Conservation (phyloP, 148 eudicot genomes). For the Cornus suecica region DNA sequence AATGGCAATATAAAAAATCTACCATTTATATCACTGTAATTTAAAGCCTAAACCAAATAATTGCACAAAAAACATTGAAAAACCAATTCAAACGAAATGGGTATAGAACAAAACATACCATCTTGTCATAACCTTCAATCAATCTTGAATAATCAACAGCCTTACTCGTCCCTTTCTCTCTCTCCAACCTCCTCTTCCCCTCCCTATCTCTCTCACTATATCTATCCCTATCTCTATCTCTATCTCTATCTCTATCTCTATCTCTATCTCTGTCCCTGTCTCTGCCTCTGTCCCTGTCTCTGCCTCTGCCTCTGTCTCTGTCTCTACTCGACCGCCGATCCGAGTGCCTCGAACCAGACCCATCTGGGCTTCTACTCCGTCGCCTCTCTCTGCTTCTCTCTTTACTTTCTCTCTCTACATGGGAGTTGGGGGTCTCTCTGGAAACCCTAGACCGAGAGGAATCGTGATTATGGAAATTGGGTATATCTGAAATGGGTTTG, state of each 20-base stretch:
- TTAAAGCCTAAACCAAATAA: neutral
- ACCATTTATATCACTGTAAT: neutral
- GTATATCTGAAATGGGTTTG: constrained; percentile 15
- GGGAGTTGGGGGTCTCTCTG: neutral
- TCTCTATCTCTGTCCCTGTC: constrained; percentile 21
- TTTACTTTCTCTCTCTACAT: constrained; percentile 17
- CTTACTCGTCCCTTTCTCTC: constrained; percentile 17
- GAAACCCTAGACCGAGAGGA: constrained; percentile 31
- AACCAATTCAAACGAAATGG: neutral
- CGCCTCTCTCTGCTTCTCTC: constrained; percentile 24
- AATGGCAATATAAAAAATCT: neutral
- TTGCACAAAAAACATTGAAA: neutral
- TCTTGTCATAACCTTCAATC: constrained; percentile 66
- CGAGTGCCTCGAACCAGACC: constrained; percentile 11
- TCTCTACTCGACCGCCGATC: constrained; percentile 18
- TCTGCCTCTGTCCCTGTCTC: constrained; percentile 19
- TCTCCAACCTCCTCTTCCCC: constrained; percentile 25
- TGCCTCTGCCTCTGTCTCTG: constrained; percentile 24
- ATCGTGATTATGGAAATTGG: constrained; percentile 17
- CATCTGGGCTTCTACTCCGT: constrained; percentile 21
- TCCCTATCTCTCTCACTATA: constrained; percentile 23
- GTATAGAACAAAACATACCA: constrained; percentile 41
- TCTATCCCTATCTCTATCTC: constrained; percentile 17
- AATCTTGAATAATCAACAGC: constrained; percentile 50
- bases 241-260: constrained; percentile 24